Evolutionary conservation across 2,329 filamentous ascomycete genomes (phyloP), one percentile per base, ranked within the genome.

Genomic region (Paecilomyces fulvus): DNA sequence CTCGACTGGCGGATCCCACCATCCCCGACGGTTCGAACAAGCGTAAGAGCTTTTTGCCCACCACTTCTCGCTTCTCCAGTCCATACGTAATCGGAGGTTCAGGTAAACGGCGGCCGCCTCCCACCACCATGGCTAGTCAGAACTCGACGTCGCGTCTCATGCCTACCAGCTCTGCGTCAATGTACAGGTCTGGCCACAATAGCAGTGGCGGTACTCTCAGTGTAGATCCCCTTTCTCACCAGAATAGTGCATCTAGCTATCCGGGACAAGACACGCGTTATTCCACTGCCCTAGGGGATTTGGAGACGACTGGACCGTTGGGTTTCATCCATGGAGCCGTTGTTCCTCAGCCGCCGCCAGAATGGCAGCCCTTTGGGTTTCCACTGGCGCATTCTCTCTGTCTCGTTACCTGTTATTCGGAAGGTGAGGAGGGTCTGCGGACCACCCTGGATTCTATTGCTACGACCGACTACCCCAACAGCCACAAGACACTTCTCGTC

Each of bases 401-500:
- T 72, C 76, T 99, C 62, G 92, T 99, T 53, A 99, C 95, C 25
- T 91, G 91, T 17, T 99, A 99, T 72, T 99, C 94, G 0, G 94
- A 99, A 77, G 94, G 94, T 62, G 90, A 88, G 61, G 88, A 95
- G 58, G 94, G 92, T 67, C 83, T 99, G 56, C 88, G 94, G 51
- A 96, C 92, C 0, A 99, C 94, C 0, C 78, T 99, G 28, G 92
- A 99, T 75, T 99, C 94, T 0, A 88, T 99, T 69, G 94, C 92
- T 52, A 95, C 90, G 75, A 99, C 94, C 2, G 95, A 99, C 73
- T 99, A 99, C 66, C 94, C 94, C 52, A 99, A 99, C 80, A 97
- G 92, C 72, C 95, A 99, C 81, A 99, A 99, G 76, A 84, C 92
- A 28, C 94, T 99, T 64, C 81, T 99, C 58, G 89, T 96, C 65